Base-by-base conservation (phyloP, 1,284 basidiomycete genomes). In the Chalciporus piperatoides region DNA sequence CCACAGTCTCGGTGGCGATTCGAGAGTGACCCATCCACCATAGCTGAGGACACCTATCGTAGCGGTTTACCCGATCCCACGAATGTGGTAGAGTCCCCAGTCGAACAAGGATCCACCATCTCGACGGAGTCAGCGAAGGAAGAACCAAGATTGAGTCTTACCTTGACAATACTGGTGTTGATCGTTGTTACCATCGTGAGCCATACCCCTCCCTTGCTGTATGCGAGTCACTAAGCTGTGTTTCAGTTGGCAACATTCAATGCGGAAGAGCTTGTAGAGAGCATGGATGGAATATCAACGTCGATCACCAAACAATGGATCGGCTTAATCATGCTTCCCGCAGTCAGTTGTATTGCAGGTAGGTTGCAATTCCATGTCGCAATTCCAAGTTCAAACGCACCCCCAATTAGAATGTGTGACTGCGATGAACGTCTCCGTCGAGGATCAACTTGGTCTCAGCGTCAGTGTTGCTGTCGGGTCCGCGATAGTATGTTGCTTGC, bases 391-490 rank as follows among this genome's bases (percentile, higher is more conserved):
- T 12, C 45, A 19, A 36, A 6, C 11, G 28, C 33, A 12, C 25
- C 41, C 45, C n/a, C 32, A 52, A 30, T 25, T 36, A 75, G 92
- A 96, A 65, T 91, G 93, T 63, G 83, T 86, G 44, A 93, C 92
- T 3, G 90, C 91, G 19, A 88, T 95, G 52, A 89, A 86, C 3
- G 90, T 93, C 6, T 91, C 91, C 0, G 82, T 91, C 55, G 91
- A 93, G 70, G 79, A 91, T 68, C 81, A 89, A 65, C 72, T 91
- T 44, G 82, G 81, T 55, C 75, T 90, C 7, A 81, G 80, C 59
- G 72, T 92, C 48, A 82, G 84, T 46, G 90, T 94, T 45, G 92
- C 93, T 6, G 88, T 93, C 32, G 92, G 91, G n/a, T 91, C 89
- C 2, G 91, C 88, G 53, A 92, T 96, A 55, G 87, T 92, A 62